Conservation (phyloP, 1,284 basidiomycete genomes). For the Vanrija sp. region DNA sequence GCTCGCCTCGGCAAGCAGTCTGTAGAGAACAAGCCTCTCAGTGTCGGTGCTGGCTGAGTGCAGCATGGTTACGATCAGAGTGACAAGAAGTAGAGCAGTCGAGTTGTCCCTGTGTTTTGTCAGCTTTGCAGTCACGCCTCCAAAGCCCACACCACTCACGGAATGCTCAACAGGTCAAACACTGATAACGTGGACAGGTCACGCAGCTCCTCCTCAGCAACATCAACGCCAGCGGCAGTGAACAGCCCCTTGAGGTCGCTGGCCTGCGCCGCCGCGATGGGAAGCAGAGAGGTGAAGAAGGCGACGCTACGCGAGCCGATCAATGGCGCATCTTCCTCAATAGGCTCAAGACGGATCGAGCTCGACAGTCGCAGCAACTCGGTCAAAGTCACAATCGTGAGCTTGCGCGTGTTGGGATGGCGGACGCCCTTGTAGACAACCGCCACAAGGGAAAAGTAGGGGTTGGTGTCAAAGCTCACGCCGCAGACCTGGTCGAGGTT, state of each 20-base stretch:
- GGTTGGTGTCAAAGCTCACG: conserved; percentile 71
- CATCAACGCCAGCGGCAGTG: conserved; percentile 58
- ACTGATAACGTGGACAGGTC: conserved; percentile 53
- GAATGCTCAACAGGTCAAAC: conserved; percentile 49
- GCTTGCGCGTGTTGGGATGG: conserved; percentile 58
- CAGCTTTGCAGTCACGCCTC: not conserved
- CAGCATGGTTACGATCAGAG: conserved; percentile 73
- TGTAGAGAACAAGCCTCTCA: conserved; percentile 76
- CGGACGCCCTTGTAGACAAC: conserved; percentile 82
- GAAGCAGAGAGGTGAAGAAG: conserved; percentile 75
- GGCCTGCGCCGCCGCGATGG: conserved; percentile 59
- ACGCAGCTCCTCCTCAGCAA: conserved; percentile 53
- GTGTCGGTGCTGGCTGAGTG: conserved; percentile 69
- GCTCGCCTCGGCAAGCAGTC: conserved; percentile 70
- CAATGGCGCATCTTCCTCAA: conserved; percentile 23
- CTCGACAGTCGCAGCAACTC: conserved; percentile 54
- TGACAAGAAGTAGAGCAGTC: conserved; percentile 67
- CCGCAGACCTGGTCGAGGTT: conserved; percentile 71
- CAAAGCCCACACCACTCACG: conserved; percentile 24
- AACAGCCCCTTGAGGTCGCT: conserved; percentile 59
- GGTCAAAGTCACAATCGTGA: conserved; percentile 30
- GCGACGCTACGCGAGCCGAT: conserved; percentile 64
- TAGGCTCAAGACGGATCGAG: conserved; percentile 48
- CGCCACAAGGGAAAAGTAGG: conserved; percentile 74
- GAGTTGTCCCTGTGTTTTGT: conserved; percentile 53